phyloP scores from a whole-genome alignment of 441 rosid species.

The Bocquillonia castaneifolia region DNA sequence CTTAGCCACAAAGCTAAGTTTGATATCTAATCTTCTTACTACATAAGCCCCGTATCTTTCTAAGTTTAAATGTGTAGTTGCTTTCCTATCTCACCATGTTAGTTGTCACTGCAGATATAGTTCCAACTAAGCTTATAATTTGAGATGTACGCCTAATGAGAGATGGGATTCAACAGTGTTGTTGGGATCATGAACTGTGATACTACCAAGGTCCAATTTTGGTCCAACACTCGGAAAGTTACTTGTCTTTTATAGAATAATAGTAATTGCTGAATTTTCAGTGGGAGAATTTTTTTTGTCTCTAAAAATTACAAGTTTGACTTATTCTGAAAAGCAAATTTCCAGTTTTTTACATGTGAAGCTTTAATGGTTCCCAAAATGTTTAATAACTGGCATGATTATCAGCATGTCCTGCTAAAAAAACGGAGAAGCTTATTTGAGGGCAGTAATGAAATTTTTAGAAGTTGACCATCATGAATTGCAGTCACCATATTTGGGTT shows the following conservation, averaged over 20 bases:
- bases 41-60: background rate
- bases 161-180: background rate
- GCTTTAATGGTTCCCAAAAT: background rate
- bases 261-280: too few relatives aligned
- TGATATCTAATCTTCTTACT: background rate
- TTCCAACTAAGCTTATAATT: background rate
- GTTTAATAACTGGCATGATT: background rate
- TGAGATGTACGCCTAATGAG: background rate
- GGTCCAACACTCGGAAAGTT: background rate
- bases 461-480: constrained; percentile 6
- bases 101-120: background rate
- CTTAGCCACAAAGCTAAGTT: background rate
- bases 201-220: background rate
- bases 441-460: background rate
- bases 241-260: background rate
- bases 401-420: background rate
- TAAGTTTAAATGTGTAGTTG: too few relatives aligned
- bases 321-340: background rate
- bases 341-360: background rate
- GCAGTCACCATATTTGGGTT: constrained; percentile 10
- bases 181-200: background rate
- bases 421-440: constrained; percentile 8
- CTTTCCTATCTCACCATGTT: background rate
- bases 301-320: background rate
- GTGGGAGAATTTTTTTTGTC: background rate